Percentiles rank a stretch among this genome's conserved stretches.
Conservation (phyloP, 768 basidiomycete genomes). For the Mycena sanguinolenta region DNA sequence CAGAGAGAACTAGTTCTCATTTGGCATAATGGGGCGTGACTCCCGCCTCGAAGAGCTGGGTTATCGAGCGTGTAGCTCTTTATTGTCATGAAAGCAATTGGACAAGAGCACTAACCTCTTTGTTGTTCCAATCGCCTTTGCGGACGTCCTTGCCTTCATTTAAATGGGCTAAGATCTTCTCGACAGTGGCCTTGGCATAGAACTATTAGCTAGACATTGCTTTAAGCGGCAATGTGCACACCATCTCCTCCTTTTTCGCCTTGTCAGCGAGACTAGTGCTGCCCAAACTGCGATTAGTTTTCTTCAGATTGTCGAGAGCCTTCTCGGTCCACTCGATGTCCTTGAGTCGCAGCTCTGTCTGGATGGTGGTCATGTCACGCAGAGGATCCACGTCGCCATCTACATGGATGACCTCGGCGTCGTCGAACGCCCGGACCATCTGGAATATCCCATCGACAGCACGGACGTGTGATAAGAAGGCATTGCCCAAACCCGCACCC, state of each 20-base stretch:
- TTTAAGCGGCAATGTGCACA: constrained; percentile 44
- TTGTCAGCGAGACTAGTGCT: constrained; percentile 89
- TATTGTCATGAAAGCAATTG: constrained; percentile 67
- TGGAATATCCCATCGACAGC: constrained; percentile 99
- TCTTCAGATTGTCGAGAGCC: constrained; percentile 82
- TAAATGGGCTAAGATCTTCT: constrained; percentile 86
- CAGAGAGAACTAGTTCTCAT: constrained; percentile 68
- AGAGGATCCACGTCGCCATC: constrained; percentile 97
- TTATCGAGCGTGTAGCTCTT: constrained; percentile 85
- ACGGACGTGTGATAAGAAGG: constrained; percentile 97
- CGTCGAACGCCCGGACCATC: constrained; percentile 97
- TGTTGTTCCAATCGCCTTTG: constrained; percentile 94
- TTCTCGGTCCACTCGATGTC: constrained; percentile 99
- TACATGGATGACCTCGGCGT: constrained; percentile 99
- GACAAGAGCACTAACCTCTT: constrained; percentile 79
- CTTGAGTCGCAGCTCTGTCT: constrained; percentile 93
- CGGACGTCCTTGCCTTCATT: constrained; percentile 91
- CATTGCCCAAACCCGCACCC: constrained; percentile 97
- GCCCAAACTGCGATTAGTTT: constrained; percentile 77
- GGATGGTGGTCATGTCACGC: constrained; percentile 98
- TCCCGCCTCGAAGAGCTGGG: constrained; percentile 92
- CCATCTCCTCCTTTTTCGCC: constrained; percentile 96
- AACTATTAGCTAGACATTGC: constrained; percentile 22
- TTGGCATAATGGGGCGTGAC: constrained; percentile 79
- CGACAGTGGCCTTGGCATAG: constrained; percentile 75